Evolutionary conservation across 805 yeast genomes (phyloP), one percentile per base, ranked within the genome.

Genomic region (Metschnikowia lochheadii): DNA sequence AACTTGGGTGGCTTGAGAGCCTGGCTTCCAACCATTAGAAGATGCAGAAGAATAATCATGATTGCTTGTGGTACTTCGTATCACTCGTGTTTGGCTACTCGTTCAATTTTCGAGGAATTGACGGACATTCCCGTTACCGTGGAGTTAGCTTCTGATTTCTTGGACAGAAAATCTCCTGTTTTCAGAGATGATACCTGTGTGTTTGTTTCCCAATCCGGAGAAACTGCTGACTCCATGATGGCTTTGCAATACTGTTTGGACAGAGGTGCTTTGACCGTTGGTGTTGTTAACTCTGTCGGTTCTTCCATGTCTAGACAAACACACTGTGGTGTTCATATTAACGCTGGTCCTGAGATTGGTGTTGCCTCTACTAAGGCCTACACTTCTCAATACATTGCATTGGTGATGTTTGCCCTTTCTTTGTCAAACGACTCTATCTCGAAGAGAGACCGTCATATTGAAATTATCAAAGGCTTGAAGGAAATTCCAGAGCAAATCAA

Each of bases 31-130:
- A 87, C 94, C 42, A 88, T 94, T 56, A 83, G 98, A 73, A 83
- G 97, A 65, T 90, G 97, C 61, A 84, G 97, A 73, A 83, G 99
- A 72, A 80, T 94, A 62, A 88, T 91, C 53, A 94, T 94, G 98
- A 88, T 94, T 73, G 99, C 99, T 1, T 94, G 99, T 75, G 99
- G 99, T 75, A 94, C 99, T 6, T 94, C 99, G 0, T 94, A 91
- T 68, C 99, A 94, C 73, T 94, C 99, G 15, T 94, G 99, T 77
- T 74, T 94, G 66, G 99, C 99, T 18, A 92, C 96, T 20, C 84
- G 99, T 72, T 87, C 97, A 14, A 85, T 90, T 56, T 91, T 94
- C 67, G 99, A 94, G 73, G 99, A 94, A 68, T 79, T 94, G 63
- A 89, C 97, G 32, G 98, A 92, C 65, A 87, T 90, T 53, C 97